Evolutionary conservation across 2,329 filamentous ascomycete genomes (phyloP).

Genomic region (Fusarium staphyleae): DNA sequence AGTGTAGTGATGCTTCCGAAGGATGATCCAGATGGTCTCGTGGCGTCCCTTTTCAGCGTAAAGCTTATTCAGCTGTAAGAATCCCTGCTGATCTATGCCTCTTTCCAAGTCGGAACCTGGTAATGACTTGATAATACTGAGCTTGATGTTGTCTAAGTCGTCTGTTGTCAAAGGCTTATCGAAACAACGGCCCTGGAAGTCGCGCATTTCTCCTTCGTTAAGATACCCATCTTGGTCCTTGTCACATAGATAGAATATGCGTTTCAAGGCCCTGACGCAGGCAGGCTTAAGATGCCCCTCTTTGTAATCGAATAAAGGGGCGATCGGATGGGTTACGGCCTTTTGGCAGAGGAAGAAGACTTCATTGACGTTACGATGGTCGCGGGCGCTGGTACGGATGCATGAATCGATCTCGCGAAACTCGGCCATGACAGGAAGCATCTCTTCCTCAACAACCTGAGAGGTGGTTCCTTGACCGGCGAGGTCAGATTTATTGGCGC

Average conservation of each 20-base stretch:
- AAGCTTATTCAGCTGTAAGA: constrained; percentile 90
- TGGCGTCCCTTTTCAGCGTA: constrained; percentile 98
- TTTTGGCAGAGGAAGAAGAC: constrained; percentile 99
- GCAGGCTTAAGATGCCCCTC: constrained; percentile 87
- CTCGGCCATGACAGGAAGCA: constrained; percentile 97
- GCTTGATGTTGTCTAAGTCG: constrained; percentile 90
- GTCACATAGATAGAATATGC: constrained; percentile 95
- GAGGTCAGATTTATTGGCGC: constrained; percentile 96
- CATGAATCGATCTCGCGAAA: constrained; percentile 99
- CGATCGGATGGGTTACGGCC: constrained; percentile 95
- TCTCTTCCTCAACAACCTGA: constrained; percentile 93
- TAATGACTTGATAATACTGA: constrained; percentile 75
- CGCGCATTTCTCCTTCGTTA: constrained; percentile 87
- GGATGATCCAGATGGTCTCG: constrained; percentile 97
- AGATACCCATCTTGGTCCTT: constrained; percentile 94
- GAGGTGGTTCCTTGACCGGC: constrained; percentile 75
- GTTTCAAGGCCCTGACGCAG: constrained; percentile 82
- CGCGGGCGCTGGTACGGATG: constrained; percentile 89
- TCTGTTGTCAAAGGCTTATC: constrained; percentile 82
- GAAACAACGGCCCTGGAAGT: constrained; percentile 92
- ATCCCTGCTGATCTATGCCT: constrained; percentile 83
- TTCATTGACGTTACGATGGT: constrained; percentile 93
- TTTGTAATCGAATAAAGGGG: constrained; percentile 95
- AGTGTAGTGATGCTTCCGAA: constrained; percentile 94
- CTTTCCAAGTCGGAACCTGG: constrained; percentile 67